Evolutionary conservation across 1,139 yeast genomes (phyloP), one percentile per base, ranked within the genome.

Genomic region (Suzukiozyma palmioleophila): DNA sequence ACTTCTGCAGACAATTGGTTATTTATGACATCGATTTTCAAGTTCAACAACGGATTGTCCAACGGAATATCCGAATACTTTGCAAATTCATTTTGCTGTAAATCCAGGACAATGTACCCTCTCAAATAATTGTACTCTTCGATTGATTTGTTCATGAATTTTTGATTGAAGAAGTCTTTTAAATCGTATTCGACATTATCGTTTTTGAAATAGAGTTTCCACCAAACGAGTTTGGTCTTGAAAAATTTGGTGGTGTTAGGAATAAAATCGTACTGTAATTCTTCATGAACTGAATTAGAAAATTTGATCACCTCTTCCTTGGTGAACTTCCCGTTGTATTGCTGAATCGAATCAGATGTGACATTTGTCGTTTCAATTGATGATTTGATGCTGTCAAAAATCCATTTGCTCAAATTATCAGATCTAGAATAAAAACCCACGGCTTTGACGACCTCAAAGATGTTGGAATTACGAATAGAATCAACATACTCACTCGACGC

Each of bases 131-230:
- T 66, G 46, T 62, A 71, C 26, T 55, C 52, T 39, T 69, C 75
- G 21, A 70, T 68, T 43, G 73, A 66, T 31, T 59, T 46, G 40
- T 50, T 56, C 75, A 72, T 68, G 47, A 69, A 71, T 26, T 61
- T 51, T 7, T 46, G 38, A 36, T 47, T 56, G 40, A 71, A 64
- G 43, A 48, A 69, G 41, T 71, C 76, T 41, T 69, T 70, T 34
- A 71, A 52, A 38, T 64, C 69, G 43, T 71, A 71, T 51, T 70
- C 75, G 12, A 72, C 70, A 44, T 71, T 70, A 43, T 72, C 77
- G 44, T 71, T 71, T 37, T 60, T 64, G 42, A 57, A 59, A 48
- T 72, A 72, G 14, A 72, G 53, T 44, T 60, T 69, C 73, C 74
- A 71, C 77, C 77, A 72, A 24, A 52, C 49, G 33, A 72, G 57